Percentiles rank a stretch among this genome's conserved stretches.
Evolutionary conservation across 768 basidiomycete species (phyloP).

Genomic region (Mycena crocata): DNA sequence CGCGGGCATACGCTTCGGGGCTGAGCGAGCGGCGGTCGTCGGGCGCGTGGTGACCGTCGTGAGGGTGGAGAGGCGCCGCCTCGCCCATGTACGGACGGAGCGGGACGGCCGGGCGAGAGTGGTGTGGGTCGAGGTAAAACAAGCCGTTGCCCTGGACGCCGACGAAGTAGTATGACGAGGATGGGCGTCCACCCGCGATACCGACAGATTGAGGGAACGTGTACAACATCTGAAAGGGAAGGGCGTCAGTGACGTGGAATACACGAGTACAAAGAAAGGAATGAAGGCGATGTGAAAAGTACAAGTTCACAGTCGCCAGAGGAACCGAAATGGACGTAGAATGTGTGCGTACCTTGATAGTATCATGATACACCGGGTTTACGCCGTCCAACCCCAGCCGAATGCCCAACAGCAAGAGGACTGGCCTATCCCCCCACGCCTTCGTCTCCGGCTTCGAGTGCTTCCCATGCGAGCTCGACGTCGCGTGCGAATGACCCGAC

Average conservation of each 20-base stretch:
- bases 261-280: background rate
- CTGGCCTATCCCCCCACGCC: background rate
- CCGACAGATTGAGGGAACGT: background rate
- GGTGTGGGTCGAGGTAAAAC: background rate
- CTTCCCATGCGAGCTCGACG: background rate
- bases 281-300: background rate
- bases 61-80: no score
- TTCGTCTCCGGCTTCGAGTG: background rate
- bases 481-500: background rate
- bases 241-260: background rate
- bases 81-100: no score
- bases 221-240: background rate
- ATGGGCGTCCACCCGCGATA: background rate
- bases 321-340: no score
- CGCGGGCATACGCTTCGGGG: constrained; percentile 19
- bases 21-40: background rate
- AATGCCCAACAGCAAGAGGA: background rate
- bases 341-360: no score
- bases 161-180: background rate
- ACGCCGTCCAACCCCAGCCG: constrained; percentile 1
- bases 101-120: no score
- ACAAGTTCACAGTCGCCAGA: no score
- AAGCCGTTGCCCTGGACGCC: background rate
- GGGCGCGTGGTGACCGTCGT: background rate
- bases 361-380: background rate